phyloP scores from a whole-genome alignment of 2,329 filamentous ascomycete species.

The Fusarium buharicum region DNA sequence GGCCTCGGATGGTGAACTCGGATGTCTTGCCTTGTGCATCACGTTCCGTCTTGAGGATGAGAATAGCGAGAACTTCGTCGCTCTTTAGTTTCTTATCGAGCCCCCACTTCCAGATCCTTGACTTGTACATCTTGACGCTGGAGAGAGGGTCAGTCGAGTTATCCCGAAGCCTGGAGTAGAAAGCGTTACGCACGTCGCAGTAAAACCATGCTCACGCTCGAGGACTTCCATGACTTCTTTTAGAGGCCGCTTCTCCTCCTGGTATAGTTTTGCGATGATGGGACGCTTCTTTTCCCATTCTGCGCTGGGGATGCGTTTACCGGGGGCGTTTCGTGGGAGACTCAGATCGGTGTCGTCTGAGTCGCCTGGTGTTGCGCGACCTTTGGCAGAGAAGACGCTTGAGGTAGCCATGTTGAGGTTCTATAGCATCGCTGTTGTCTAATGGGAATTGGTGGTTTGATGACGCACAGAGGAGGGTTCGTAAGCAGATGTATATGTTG shows the following conservation, averaged over 20 bases:
- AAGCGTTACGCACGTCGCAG: conserved; percentile 51
- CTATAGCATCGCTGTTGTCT: conserved; percentile 13
- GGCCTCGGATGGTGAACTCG: conserved; percentile 53
- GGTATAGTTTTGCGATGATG: conserved; percentile 53
- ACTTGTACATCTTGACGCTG: conserved; percentile 58
- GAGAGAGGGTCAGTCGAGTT: conserved; percentile 4
- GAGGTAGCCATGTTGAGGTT: conserved; percentile 38
- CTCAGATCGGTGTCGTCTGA: conserved; percentile 47
- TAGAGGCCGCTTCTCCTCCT: conserved; percentile 55
- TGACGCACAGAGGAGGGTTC: not conserved
- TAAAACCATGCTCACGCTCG: conserved; percentile 52
- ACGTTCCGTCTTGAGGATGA: conserved; percentile 52
- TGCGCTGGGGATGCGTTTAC: conserved; percentile 49
- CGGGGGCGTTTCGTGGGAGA: conserved; percentile 38
- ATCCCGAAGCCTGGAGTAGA: not conserved
- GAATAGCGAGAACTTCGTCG: conserved; percentile 54
- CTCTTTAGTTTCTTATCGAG: conserved; percentile 57
- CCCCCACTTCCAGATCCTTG: conserved; percentile 55
- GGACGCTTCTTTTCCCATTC: conserved; percentile 51
- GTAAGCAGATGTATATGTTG: not conserved
- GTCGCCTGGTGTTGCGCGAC: conserved; percentile 42
- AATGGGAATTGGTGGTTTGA: not conserved
- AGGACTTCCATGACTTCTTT: conserved; percentile 56
- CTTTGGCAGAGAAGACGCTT: conserved; percentile 38
- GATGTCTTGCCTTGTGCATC: conserved; percentile 49